Conservation (phyloP, 2,329 filamentous ascomycete genomes). For the Penicillium sp. region DNA sequence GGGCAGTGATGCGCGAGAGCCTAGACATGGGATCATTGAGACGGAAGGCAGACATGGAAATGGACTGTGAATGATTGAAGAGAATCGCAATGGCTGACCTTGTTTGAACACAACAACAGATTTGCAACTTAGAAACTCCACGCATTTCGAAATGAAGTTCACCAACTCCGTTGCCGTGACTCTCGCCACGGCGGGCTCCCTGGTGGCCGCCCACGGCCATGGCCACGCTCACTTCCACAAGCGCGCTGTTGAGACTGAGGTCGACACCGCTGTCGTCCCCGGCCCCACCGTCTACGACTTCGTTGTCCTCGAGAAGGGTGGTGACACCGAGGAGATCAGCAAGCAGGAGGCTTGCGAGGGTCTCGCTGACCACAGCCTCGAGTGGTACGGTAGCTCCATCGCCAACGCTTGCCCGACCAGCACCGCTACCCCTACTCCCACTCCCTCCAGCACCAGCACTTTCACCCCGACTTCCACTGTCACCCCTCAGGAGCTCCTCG, state of each 20-base stretch:
- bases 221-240: constrained; percentile 49
- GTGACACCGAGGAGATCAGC: constrained; percentile 25
- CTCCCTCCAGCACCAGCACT: constrained; percentile 39
- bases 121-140: constrained; percentile 12
- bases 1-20: too few relatives aligned
- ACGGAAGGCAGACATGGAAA: background rate
- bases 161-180: constrained; percentile 41
- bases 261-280: constrained; percentile 59
- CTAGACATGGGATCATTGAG: too few relatives aligned
- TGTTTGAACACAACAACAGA: constrained; percentile 1
- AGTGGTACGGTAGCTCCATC: constrained; percentile 68
- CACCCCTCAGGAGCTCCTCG: constrained; percentile 55
- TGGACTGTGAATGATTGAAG: background rate
- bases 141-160: constrained; percentile 43
- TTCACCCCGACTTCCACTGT: constrained; percentile 34
- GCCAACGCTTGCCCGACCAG: constrained; percentile 54
- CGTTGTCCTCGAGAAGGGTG: constrained; percentile 59
- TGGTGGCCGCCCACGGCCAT: constrained; percentile 48
- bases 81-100: constrained; percentile 4
- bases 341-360: constrained; percentile 69
- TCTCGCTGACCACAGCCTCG: constrained; percentile 67
- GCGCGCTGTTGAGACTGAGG: constrained; percentile 42
- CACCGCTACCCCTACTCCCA: constrained; percentile 36
- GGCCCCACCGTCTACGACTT: constrained; percentile 73
- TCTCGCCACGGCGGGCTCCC: constrained; percentile 48